Conservation (phyloP, 148 eudicot species). For the Dianthus caryophyllus region DNA sequence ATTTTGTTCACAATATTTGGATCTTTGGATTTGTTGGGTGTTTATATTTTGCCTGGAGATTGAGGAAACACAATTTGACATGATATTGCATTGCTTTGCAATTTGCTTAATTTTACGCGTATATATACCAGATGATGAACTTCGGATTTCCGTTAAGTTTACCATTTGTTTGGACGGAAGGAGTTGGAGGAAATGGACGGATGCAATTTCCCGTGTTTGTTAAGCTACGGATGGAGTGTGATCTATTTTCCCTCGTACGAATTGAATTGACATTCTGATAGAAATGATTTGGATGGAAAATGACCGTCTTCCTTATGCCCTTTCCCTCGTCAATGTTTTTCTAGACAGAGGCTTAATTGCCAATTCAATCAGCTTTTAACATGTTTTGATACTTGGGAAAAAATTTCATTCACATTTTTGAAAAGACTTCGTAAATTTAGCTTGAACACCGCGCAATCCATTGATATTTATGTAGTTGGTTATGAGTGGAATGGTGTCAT, state of each 20-base stretch:
- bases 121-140: too few species aligned
- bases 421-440: background rate
- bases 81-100: background rate
- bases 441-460: background rate
- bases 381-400: conserved; percentile 2
- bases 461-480: background rate
- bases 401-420: background rate
- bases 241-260: too few species aligned
- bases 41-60: background rate
- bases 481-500: background rate
- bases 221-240: too few species aligned
- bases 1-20: background rate
- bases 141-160: too few species aligned
- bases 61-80: background rate
- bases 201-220: too few species aligned
- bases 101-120: too few species aligned
- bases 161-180: too few species aligned
- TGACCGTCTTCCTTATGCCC: background rate
- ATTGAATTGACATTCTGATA: too few species aligned
- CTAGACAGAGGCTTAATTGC: background rate
- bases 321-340: background rate
- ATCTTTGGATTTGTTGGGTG: background rate
- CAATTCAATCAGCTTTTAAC: background rate
- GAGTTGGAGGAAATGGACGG: too few species aligned
- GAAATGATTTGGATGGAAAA: too few species aligned